phyloP scores from a whole-genome alignment of 2,329 filamentous ascomycete species.

The Hypoxylon sp. region DNA sequence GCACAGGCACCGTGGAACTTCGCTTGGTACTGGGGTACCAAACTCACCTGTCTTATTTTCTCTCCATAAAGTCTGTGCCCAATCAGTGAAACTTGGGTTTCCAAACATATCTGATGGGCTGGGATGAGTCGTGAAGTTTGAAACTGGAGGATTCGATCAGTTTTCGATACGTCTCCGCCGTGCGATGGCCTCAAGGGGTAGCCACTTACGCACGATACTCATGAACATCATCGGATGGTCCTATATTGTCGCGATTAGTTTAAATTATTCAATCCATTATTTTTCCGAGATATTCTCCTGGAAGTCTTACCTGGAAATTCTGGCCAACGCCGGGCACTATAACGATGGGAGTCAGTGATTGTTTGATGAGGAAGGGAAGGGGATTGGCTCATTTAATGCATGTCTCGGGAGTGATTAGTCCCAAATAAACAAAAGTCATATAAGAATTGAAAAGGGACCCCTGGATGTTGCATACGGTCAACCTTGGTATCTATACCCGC shows the following conservation, averaged over 20 bases:
- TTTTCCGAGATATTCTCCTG: too few relatives aligned
- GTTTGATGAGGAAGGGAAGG: too few relatives aligned
- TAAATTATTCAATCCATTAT: too few relatives aligned
- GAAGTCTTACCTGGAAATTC: slow-evolving; percentile 54
- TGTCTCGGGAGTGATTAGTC: too few relatives aligned
- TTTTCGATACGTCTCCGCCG: background rate
- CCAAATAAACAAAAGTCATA: too few relatives aligned
- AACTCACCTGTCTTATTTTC: slow-evolving; percentile 46
- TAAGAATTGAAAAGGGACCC: too few relatives aligned
- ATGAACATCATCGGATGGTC: slow-evolving; percentile 56
- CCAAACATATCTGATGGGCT: slow-evolving; percentile 47
- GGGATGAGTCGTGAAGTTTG: slow-evolving; percentile 47
- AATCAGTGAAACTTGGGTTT: slow-evolving; percentile 45
- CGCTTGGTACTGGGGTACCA: slow-evolving; percentile 5
- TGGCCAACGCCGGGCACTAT: slow-evolving; percentile 62
- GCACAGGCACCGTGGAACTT: slow-evolving; percentile 14
- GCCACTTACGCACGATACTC: slow-evolving; percentile 44
- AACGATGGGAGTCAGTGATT: too few relatives aligned
- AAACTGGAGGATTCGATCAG: slow-evolving; percentile 26
- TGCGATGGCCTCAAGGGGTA: background rate
- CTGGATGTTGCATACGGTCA: too few relatives aligned
- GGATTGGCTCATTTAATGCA: too few relatives aligned
- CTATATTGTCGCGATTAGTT: background rate
- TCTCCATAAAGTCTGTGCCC: slow-evolving; percentile 48
- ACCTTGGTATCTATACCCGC: slow-evolving; percentile 57